Conservation (phyloP, 495 filamentous ascomycete species). For the Immersiella caudata region DNA sequence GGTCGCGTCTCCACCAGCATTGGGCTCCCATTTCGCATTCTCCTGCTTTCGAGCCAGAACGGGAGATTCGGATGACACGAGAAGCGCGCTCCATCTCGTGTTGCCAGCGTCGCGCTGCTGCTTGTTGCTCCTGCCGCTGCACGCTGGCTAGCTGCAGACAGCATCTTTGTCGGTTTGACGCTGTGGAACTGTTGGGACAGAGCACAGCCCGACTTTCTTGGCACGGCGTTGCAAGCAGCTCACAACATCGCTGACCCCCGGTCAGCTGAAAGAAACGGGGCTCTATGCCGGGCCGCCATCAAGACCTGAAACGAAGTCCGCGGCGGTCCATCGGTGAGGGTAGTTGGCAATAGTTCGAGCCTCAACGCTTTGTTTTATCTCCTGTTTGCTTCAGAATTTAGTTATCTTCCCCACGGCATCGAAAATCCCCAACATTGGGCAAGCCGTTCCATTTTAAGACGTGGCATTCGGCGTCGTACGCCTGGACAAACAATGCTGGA, state of each 20-base stretch:
- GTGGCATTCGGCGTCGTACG: neutral
- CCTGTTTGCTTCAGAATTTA: neutral
- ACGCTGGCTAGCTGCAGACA: neutral
- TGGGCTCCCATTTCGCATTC: too few species aligned
- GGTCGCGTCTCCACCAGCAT: neutral
- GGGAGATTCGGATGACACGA: neutral
- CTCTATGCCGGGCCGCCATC: neutral
- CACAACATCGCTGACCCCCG: neutral
- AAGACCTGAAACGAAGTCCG: neutral
- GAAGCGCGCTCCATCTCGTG: neutral
- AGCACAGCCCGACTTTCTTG: neutral
- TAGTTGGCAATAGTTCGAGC: neutral
- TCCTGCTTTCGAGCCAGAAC: neutral
- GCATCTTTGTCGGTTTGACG: neutral
- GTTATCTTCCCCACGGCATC: neutral
- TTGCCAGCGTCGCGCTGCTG: neutral
- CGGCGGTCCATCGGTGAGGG: neutral
- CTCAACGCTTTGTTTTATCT: neutral
- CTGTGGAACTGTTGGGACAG: neutral
- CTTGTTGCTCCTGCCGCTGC: neutral
- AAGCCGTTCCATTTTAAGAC: neutral
- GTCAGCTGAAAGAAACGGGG: constrained; percentile 1
- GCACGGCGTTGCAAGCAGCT: neutral
- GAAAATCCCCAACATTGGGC: neutral
- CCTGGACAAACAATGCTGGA: neutral